Evolutionary conservation across 768 basidiomycete genomes (phyloP).

Genomic region (Suillus luteus): DNA sequence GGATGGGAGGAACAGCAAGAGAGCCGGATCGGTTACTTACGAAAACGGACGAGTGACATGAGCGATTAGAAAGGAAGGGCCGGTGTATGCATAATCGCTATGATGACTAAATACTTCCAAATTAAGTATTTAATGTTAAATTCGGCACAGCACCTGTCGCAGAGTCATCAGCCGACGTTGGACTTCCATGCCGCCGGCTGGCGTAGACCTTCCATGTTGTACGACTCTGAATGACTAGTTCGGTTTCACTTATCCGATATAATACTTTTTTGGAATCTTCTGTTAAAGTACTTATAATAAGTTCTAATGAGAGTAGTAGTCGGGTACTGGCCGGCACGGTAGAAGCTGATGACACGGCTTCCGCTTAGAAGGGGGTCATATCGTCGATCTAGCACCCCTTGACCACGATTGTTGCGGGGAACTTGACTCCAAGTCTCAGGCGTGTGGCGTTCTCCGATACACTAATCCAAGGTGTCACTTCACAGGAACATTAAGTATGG

Average conservation of each 20-base stretch:
- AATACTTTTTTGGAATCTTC: neutral
- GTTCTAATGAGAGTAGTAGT: no score
- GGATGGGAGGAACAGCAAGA: slow-evolving; percentile 21
- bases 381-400: neutral
- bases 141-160: slow-evolving; percentile 13
- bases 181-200: neutral
- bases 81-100: slow-evolving; percentile 5
- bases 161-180: slow-evolving; percentile 11
- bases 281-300: slow-evolving; percentile 8
- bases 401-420: neutral
- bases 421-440: neutral
- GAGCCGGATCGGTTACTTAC: slow-evolving; percentile 39
- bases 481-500: no score
- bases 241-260: neutral
- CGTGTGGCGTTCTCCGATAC: no score
- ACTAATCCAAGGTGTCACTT: no score
- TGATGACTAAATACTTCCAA: slow-evolving; percentile 12
- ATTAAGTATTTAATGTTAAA: slow-evolving; percentile 7
- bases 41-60: slow-evolving; percentile 29
- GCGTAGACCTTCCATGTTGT: no score
- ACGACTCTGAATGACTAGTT: neutral
- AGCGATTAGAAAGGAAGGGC: slow-evolving; percentile 31
- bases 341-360: neutral
- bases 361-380: neutral
- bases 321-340: neutral